Evolutionary conservation across 805 yeast species (phyloP), one percentile per base, ranked within the genome.

Genomic region (Ogataea dorogensis): DNA sequence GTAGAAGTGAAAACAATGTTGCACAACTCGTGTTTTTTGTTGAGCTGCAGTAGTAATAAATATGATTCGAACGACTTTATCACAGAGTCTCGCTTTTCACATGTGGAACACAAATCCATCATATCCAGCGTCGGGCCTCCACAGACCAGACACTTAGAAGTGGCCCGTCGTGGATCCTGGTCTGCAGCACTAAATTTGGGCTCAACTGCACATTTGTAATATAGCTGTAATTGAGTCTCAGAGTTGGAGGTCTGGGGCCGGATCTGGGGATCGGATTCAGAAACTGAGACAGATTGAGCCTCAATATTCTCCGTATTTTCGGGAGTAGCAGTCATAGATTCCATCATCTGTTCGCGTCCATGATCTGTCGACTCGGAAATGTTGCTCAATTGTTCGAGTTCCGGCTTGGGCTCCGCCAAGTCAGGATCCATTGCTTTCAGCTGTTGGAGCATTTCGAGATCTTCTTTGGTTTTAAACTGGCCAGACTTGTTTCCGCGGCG

Each of bases 401-500:
- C n/a, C n/a, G n/a, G n/a, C n/a, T n/a, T n/a, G n/a, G n/a, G n/a
- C n/a, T n/a, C n/a, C n/a, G n/a, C n/a, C n/a, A n/a, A n/a, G n/a
- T n/a, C n/a, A n/a, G n/a, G n/a, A n/a, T n/a, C n/a, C 37, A 36
- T 33, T 29, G 19, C 38, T 40, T 21, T 43, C 40, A 38, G 33
- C 28, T 24, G 46, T 38, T 37, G 38, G 10, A 45, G 13, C 28
- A 42, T 28, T 11, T 43, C 50, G 31, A 30, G 33, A 25, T 45
- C 52, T 7, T 45, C 48, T 23, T 38, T 38, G 28, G 31, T 32
- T 38, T 55, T 26, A 38, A 43, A 42, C 32, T 43, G n/a, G 27
- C 43, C 40, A 33, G 48, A 32, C 49, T 52, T 37, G 31, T 51
- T 16, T 46, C 58, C 48, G 38, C 54, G 50, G 25, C 60, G 56